Percentiles rank a stretch among this genome's conserved stretches.
These are phyloP conservation scores for Colletotrichum tropicicola DNA, from an alignment of 2,329 filamentous ascomycete genomes.

Conservation along the genomic window DNA sequence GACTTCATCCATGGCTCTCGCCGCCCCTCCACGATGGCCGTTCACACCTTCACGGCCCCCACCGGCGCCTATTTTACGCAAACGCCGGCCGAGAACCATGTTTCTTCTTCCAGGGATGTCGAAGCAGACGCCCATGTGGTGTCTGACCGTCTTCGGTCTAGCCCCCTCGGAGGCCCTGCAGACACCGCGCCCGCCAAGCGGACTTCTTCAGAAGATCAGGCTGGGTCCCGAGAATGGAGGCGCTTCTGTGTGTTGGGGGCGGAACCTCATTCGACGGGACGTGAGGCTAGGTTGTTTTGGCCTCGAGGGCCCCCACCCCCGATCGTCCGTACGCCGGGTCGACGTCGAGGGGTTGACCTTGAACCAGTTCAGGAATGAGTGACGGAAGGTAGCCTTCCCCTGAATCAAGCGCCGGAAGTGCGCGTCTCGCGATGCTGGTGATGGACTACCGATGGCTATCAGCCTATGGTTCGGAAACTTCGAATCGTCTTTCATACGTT, in stretches of 20 bases:
- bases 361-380: not conserved
- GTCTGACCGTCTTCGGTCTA: not conserved
- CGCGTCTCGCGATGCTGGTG: constrained; percentile 15
- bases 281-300: not conserved
- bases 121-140: not conserved
- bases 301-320: constrained; percentile 5
- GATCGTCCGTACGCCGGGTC: not conserved
- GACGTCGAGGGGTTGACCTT: not conserved
- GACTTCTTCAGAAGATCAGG: constrained; percentile 1
- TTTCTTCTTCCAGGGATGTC: not conserved
- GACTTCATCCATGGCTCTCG: constrained; percentile 2
- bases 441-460: not conserved
- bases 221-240: not conserved
- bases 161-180: constrained; percentile 1
- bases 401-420: constrained; percentile 4
- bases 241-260: constrained; percentile 2
- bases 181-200: not conserved
- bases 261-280: constrained; percentile 6
- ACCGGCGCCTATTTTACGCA: constrained; percentile 22
- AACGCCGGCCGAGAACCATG: not conserved
- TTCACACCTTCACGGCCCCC: constrained; percentile 16
- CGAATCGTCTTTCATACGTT: too few relatives aligned
- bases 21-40: constrained; percentile 5
- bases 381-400: not conserved
- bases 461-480: not conserved